Evolutionary conservation across 495 filamentous ascomycete species (phyloP).

Genomic region (Talaromyces ruber): DNA sequence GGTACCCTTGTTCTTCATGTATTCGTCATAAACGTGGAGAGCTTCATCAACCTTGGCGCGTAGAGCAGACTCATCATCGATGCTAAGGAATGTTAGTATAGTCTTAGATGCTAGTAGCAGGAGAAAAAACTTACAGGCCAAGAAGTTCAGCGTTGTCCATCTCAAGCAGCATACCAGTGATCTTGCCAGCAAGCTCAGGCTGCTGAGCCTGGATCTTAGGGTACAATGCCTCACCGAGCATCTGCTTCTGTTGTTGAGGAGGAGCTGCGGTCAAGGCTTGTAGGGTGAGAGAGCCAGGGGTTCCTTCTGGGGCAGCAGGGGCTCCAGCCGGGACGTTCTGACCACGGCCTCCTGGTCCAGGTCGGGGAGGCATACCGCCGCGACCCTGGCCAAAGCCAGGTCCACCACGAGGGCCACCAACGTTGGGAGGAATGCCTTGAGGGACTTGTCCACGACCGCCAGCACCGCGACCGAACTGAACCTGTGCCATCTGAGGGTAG

Average conservation of each 20-base stretch:
- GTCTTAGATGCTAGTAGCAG: not conserved
- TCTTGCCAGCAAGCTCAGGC: conserved; percentile 94
- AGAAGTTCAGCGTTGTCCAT: conserved; percentile 95
- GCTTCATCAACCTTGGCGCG: conserved; percentile 95
- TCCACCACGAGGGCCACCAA: conserved; percentile 61
- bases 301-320: conserved; percentile 24
- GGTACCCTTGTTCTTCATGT: conserved; percentile 68
- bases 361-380: conserved; percentile 40
- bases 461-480: conserved; percentile 58
- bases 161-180: conserved; percentile 98
- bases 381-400: conserved; percentile 48
- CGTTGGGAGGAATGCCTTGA: conserved; percentile 50
- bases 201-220: conserved; percentile 93
- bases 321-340: conserved; percentile 25
- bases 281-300: conserved; percentile 21
- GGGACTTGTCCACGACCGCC: conserved; percentile 70
- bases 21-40: conserved; percentile 94
- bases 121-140: conserved; percentile 69
- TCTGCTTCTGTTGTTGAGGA: conserved; percentile 83
- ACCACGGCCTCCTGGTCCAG: conserved; percentile 29
- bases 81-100: conserved; percentile 43
- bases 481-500: conserved; percentile 55
- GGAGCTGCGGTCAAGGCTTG: conserved; percentile 45
- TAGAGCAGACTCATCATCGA: conserved; percentile 83
- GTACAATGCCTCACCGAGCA: conserved; percentile 94